Evolutionary conservation across 345 rosid genomes (phyloP).

Genomic region (Eucalyptus sideroxylon): DNA sequence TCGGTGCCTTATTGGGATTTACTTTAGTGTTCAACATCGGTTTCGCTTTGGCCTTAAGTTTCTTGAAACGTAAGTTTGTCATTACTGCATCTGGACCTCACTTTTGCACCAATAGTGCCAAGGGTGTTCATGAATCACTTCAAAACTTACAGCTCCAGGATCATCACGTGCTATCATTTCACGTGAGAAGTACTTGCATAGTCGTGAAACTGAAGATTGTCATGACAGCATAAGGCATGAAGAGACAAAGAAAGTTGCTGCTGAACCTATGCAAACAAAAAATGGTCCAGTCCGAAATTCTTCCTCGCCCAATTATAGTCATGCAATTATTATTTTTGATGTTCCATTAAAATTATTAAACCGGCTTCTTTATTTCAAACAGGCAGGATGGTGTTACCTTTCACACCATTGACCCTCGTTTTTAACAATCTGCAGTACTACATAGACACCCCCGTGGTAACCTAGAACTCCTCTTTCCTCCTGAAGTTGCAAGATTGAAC

Average conservation of each 20-base stretch:
- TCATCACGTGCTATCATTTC: constrained; percentile 61
- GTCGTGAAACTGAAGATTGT: constrained; percentile 25
- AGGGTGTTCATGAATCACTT: not conserved
- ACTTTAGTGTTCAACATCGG: constrained; percentile 49
- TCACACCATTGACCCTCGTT: constrained; percentile 37
- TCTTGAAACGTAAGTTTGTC: constrained; percentile 44
- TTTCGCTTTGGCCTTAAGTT: constrained; percentile 53
- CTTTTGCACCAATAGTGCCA: not conserved
- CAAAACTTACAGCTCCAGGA: constrained; percentile 47
- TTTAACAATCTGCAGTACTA: constrained; percentile 52
- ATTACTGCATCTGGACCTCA: not conserved
- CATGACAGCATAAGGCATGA: not conserved
- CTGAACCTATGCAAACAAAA: not conserved
- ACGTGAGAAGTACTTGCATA: constrained; percentile 32
- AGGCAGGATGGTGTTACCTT: constrained; percentile 65
- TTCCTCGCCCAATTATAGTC: not conserved
- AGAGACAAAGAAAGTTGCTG: not conserved
- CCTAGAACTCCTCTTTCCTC: not conserved
- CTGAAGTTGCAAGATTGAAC: not conserved
- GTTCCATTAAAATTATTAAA: not conserved
- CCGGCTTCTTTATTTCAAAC: not conserved
- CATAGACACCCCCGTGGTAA: constrained; percentile 60
- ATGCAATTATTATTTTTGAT: not conserved
- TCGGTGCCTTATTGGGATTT: constrained; percentile 46
- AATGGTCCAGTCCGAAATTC: constrained; percentile 3